These are phyloP conservation scores for Candolleomyces aberdarensis DNA, from an alignment of 768 basidiomycete species.

Conservation along the genomic window DNA sequence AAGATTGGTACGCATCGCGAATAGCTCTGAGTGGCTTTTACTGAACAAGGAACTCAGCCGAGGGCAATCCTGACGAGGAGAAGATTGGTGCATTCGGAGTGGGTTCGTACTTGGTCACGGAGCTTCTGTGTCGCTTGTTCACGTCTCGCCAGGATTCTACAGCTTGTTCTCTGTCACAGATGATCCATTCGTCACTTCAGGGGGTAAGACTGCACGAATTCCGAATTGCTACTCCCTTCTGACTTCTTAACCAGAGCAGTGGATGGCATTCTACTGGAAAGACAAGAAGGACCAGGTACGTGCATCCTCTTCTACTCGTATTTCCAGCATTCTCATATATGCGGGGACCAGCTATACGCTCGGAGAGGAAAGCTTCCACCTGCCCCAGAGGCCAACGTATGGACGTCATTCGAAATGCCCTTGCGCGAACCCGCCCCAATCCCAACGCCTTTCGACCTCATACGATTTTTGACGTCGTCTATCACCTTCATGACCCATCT, in stretches of 20 bases:
- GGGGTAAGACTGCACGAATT: constrained; percentile 42
- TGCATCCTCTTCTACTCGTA: neutral
- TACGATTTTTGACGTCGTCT: constrained; percentile 84
- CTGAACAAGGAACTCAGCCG: constrained; percentile 43
- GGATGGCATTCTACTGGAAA: constrained; percentile 98
- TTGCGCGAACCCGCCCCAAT: constrained; percentile 79
- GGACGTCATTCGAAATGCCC: constrained; percentile 90
- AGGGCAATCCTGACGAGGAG: constrained; percentile 91
- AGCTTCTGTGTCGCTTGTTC: neutral
- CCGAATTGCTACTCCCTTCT: constrained; percentile 3
- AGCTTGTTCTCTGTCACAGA: constrained; percentile 82
- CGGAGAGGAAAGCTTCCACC: constrained; percentile 65
- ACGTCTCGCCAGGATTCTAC: constrained; percentile 54
- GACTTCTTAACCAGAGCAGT: constrained; percentile 50
- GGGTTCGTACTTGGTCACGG: constrained; percentile 32
- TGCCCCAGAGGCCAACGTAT: constrained; percentile 35
- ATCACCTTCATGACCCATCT: constrained; percentile 91
- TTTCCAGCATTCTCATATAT: constrained; percentile 6
- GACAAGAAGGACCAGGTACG: constrained; percentile 83
- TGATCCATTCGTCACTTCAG: constrained; percentile 78
- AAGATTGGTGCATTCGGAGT: constrained; percentile 96
- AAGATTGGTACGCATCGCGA: constrained; percentile 63
- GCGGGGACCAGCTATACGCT: constrained; percentile 61
- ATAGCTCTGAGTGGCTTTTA: neutral
- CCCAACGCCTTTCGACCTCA: constrained; percentile 82